phyloP scores from a whole-genome alignment of 345 rosid species.

The Fremontodendron californicum region DNA sequence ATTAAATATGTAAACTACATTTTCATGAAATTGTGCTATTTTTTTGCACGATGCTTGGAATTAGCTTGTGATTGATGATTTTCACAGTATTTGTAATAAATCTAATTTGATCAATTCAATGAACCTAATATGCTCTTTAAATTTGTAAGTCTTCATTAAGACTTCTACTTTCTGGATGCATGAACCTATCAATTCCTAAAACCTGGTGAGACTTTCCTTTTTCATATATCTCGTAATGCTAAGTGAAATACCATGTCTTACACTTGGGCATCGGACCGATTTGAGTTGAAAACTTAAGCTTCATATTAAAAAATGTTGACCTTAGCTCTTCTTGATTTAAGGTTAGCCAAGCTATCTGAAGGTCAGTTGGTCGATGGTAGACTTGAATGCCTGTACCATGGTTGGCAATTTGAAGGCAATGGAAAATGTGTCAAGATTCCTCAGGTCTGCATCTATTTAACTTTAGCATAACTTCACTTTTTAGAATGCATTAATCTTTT shows the following conservation, averaged over 20 bases:
- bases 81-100: neutral
- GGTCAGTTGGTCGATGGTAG: conserved; percentile 87
- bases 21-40: neutral
- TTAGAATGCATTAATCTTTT: neutral
- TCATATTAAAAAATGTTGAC: neutral
- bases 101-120: neutral
- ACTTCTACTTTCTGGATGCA: neutral
- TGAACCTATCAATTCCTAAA: neutral
- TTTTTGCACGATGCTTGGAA: neutral
- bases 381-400: conserved; percentile 89
- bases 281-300: neutral
- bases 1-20: neutral
- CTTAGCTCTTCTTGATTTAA: conserved; percentile 20
- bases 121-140: no score
- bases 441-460: conserved; percentile 47
- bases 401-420: conserved; percentile 93
- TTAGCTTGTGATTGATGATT: neutral
- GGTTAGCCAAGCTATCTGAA: conserved; percentile 91
- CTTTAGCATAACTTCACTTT: neutral
- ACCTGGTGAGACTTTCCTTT: neutral
- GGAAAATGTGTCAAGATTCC: conserved; percentile 91
- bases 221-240: neutral
- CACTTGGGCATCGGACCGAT: neutral
- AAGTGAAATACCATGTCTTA: neutral
- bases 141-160: no score